phyloP scores from a whole-genome alignment of 2,329 filamentous ascomycete species.

The Aspergillus ochraceus region DNA sequence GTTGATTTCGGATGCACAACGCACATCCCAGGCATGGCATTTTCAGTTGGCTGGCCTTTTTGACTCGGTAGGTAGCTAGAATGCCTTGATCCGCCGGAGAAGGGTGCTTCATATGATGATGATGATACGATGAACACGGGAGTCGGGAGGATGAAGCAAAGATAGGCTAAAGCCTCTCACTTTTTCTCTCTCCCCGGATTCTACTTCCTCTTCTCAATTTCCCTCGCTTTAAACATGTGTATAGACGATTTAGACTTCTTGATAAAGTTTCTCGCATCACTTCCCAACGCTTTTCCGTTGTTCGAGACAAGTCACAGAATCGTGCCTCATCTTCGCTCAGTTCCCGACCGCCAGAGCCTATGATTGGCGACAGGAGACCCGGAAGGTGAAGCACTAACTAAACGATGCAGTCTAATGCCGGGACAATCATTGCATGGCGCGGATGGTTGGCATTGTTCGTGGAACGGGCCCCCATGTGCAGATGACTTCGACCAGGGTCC shows the following conservation, averaged over 20 bases:
- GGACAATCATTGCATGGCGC: slow-evolving; percentile 24
- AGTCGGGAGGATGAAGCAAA: background rate
- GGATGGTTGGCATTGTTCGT: slow-evolving; percentile 14
- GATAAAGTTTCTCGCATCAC: background rate
- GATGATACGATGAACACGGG: background rate
- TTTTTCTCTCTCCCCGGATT: no score
- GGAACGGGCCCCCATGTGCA: slow-evolving; percentile 15
- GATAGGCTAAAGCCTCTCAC: no score
- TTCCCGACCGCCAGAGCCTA: background rate
- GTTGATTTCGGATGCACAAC: background rate
- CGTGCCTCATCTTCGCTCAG: background rate
- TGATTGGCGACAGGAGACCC: slow-evolving; percentile 12
- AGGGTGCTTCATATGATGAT: background rate
- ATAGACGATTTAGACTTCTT: background rate
- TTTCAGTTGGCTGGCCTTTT: background rate
- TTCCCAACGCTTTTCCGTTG: background rate
- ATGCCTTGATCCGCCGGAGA: background rate
- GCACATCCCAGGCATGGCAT: background rate
- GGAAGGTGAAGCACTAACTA: slow-evolving; percentile 14
- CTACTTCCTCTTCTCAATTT: background rate
- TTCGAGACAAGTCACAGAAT: background rate
- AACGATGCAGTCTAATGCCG: slow-evolving; percentile 17
- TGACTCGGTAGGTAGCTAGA: background rate
- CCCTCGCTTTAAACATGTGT: background rate
- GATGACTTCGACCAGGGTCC: slow-evolving; percentile 18